Evolutionary conservation across 495 filamentous ascomycete species (phyloP).

Genomic region (Daldinia grandis): DNA sequence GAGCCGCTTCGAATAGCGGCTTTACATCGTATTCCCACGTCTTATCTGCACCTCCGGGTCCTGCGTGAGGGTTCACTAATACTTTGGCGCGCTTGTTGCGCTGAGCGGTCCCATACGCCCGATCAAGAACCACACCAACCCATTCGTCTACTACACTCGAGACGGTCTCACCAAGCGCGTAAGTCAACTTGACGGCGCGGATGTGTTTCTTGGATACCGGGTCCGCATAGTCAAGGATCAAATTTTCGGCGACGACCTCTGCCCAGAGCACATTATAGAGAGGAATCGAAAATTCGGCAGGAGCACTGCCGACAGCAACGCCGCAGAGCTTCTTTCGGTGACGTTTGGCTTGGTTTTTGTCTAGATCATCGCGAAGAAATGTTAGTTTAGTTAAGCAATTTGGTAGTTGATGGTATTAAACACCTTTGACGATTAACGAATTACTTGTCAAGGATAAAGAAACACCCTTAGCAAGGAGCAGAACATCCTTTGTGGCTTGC

Average conservation of each 20-base stretch:
- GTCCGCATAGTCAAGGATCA: conserved; percentile 80
- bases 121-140: conserved; percentile 68
- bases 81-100: conserved; percentile 82
- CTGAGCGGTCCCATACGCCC: conserved; percentile 73
- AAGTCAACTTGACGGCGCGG: conserved; percentile 65
- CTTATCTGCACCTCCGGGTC: conserved; percentile 77
- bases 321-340: conserved; percentile 37
- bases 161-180: conserved; percentile 56
- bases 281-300: conserved; percentile 59
- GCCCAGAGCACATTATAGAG: conserved; percentile 90
- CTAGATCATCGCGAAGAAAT: conserved; percentile 12
- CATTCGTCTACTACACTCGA: conserved; percentile 61
- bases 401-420: background rate
- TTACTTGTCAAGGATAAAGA: conserved; percentile 25
- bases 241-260: conserved; percentile 59
- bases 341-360: conserved; percentile 26
- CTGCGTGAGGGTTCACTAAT: conserved; percentile 89
- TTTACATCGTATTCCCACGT: conserved; percentile 79
- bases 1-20: conserved; percentile 84
- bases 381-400: conserved; percentile 13
- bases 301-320: conserved; percentile 33
- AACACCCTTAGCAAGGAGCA: conserved; percentile 28
- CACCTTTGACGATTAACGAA: conserved; percentile 39
- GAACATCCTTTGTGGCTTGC: conserved; percentile 12
- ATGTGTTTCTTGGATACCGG: conserved; percentile 63